Percentiles rank a stretch among this genome's conserved stretches.
phyloP scores from a whole-genome alignment of 1,139 yeast genomes.

The Kodamaea sp. region DNA sequence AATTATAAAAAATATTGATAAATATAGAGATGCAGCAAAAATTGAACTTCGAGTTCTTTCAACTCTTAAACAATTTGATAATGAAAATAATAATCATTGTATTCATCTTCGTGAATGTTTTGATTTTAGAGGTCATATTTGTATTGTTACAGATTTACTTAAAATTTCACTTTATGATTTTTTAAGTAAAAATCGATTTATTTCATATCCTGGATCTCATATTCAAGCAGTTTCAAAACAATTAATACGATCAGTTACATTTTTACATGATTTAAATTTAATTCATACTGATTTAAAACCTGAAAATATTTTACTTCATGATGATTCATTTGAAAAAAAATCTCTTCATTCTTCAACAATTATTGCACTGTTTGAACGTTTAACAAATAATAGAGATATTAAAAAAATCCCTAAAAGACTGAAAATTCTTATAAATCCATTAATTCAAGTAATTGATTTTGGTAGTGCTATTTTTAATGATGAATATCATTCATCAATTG shows the following conservation, averaged over 20 bases:
- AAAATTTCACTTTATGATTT: constrained; percentile 89
- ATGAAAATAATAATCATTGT: constrained; percentile 62
- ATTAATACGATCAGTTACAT: constrained; percentile 78
- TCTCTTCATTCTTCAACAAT: constrained; percentile 34
- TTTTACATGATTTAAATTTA: constrained; percentile 80
- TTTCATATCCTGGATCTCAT: constrained; percentile 77
- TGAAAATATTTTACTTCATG: constrained; percentile 80
- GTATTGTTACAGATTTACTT: constrained; percentile 84
- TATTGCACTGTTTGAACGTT: constrained; percentile 28
- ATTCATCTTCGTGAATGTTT: constrained; percentile 86
- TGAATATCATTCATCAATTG: constrained; percentile 89
- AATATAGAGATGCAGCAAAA: constrained; percentile 81
- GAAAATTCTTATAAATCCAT: constrained; percentile 68
- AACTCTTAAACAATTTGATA: constrained; percentile 74
- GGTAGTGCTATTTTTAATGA: constrained; percentile 93
- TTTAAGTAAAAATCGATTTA: constrained; percentile 69
- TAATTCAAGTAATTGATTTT: constrained; percentile 88
- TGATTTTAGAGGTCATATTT: constrained; percentile 90
- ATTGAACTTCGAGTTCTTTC: constrained; percentile 77
- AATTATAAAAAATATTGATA: constrained; percentile 76
- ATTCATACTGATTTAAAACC: constrained; percentile 96
- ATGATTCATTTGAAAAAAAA: constrained; percentile 45
- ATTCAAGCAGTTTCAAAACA: constrained; percentile 88
- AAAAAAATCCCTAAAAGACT: constrained; percentile 35
- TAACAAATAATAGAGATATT: constrained; percentile 16